Evolutionary conservation across 2,329 filamentous ascomycete species (phyloP), one percentile per base, ranked within the genome.

Genomic region (Ustulina deusta): DNA sequence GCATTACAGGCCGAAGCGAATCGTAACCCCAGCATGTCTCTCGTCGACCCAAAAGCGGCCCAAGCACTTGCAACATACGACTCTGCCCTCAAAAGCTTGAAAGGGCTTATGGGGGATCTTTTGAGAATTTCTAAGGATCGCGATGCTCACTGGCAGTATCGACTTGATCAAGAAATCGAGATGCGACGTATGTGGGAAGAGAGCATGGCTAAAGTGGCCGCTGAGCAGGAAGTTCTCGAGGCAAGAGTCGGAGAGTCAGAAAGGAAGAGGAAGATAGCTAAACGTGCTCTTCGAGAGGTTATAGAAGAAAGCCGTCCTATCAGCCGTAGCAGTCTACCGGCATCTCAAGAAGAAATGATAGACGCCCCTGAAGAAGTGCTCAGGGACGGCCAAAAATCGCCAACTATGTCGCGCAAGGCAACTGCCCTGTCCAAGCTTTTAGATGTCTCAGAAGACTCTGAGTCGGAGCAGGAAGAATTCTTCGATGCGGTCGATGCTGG

Each of bases 141-240:
- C 59, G 96, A 99, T 79, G 90, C 93, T 0, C 97, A 97, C 78
- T 99, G 96, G 96, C 95, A 98, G 79, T 97, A 97, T 78, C 90
- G 94, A 15, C 84, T 99, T 46, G 94, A 97, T 73, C 91, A 94
- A 61, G 96, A 99, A 81, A 90, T 91, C 49, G 93, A 97, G 77
- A 91, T 98, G 81, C 90, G 96, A 42, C 91, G 93, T 67, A 93
- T 99, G 89, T 99, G 96, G 96, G 96, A 99, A 81, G 96, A 99
- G 76, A 98, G 94, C 80, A 97, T 99, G 96, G 94, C 96, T 10
- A 90, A 94, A 74, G 92, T 99, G n/a, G 96, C 94, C 20, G 90
- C 89, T 63, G 96, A 99, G 78, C 96, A 99, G 74, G 96, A 98
- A 80, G 88, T 94, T 59, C 86, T 99, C 1, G 93, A 98, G 78